These are phyloP conservation scores for Lenzites betulinus DNA, from an alignment of 768 basidiomycete genomes.

Conservation along the genomic window DNA sequence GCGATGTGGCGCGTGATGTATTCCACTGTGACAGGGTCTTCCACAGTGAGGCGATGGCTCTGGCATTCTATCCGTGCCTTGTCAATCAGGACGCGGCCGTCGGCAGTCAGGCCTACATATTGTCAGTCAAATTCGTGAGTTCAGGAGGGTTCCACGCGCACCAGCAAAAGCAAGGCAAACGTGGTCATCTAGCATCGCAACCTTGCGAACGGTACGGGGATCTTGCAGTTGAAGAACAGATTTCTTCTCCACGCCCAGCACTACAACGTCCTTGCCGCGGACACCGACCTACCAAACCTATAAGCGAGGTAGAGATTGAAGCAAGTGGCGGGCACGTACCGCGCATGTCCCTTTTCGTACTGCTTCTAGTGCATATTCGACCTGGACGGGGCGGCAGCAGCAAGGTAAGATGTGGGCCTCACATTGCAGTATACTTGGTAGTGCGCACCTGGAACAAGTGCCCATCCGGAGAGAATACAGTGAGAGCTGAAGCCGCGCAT, in stretches of 20 bases:
- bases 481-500: conserved; percentile 63
- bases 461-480: conserved; percentile 98
- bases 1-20: conserved; percentile 98
- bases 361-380: conserved; percentile 98
- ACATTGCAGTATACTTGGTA: background rate
- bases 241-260: conserved; percentile 99
- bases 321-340: conserved; percentile 47
- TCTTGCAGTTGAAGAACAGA: conserved; percentile 97
- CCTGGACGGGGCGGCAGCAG: conserved; percentile 49
- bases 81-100: conserved; percentile 97
- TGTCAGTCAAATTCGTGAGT: background rate
- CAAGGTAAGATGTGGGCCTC: background rate
- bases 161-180: conserved; percentile 97
- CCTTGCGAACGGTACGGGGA: conserved; percentile 95
- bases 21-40: conserved; percentile 97
- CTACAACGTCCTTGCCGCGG: conserved; percentile 90
- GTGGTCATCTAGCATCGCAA: conserved; percentile 98
- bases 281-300: conserved; percentile 77
- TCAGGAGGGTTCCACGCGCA: conserved; percentile 39
- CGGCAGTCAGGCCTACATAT: conserved; percentile 84
- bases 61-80: conserved; percentile 98
- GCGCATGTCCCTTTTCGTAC: conserved; percentile 97
- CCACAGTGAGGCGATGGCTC: conserved; percentile 93
- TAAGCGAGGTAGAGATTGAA: conserved; percentile 12
- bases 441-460: conserved; percentile 89